Evolutionary conservation across 352 stramenopile species (phyloP).

Genomic region (Phytophthora citricola): DNA sequence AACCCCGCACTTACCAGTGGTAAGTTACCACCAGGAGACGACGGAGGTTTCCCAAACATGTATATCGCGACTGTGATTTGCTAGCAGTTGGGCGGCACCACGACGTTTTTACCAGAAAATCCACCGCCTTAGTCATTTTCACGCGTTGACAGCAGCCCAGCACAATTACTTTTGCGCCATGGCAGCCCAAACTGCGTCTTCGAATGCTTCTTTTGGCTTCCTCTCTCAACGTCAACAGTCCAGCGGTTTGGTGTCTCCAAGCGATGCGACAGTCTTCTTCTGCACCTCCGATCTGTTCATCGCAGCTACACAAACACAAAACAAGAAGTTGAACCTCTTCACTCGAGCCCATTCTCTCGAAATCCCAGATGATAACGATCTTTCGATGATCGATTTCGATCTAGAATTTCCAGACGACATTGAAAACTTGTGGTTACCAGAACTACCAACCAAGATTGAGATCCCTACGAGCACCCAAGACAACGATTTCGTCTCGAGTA

Average conservation of each 20-base stretch:
- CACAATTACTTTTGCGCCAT: background rate
- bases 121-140: too few species aligned
- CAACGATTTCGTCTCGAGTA: too few species aligned
- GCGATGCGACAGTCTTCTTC: background rate
- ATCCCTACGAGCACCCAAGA: too few species aligned
- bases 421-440: too few species aligned
- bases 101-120: too few species aligned
- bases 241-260: background rate
- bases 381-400: background rate
- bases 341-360: slow-evolving; percentile 15
- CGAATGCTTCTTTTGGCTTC: background rate
- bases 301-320: background rate
- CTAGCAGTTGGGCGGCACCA: too few species aligned
- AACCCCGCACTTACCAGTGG: too few species aligned
- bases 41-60: too few species aligned
- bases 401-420: background rate
- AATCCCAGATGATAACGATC: slow-evolving; percentile 5
- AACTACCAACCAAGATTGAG: too few species aligned
- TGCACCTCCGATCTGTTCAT: background rate
- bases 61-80: too few species aligned
- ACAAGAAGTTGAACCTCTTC: background rate
- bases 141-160: background rate
- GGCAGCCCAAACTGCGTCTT: background rate
- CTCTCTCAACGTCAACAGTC: background rate
- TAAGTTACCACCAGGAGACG: too few species aligned